These are phyloP conservation scores for Rutidosis leptorrhynchoides DNA, from an alignment of 129 eudicot species.

Conservation along the genomic window DNA sequence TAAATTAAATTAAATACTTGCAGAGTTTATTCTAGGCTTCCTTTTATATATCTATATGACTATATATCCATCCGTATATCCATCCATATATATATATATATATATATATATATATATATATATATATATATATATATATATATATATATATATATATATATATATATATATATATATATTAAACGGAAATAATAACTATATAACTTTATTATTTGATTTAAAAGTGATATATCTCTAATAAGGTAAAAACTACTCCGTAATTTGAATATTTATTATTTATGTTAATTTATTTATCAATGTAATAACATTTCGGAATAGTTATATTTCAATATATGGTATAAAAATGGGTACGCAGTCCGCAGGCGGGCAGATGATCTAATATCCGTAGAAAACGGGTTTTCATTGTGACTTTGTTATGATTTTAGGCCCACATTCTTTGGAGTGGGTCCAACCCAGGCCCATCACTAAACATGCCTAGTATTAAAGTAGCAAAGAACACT, in stretches of 20 bases:
- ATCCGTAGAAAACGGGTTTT: background rate
- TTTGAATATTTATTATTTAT: no score
- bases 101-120: no score
- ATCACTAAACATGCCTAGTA: slow-evolving; percentile 31
- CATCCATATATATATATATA: no score
- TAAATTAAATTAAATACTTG: background rate
- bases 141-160: no score
- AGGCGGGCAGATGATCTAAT: slow-evolving; percentile 10
- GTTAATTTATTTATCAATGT: no score
- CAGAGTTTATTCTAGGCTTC: background rate
- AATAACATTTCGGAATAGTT: background rate
- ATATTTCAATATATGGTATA: background rate
- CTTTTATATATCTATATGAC: no score
- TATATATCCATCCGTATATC: no score
- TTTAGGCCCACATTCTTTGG: slow-evolving; percentile 20
- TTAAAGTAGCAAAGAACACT: slow-evolving; percentile 32
- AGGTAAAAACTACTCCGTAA: background rate
- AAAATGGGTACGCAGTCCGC: slow-evolving; percentile 5
- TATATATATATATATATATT: no score
- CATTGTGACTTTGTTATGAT: background rate
- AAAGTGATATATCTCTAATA: no score
- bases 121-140: no score
- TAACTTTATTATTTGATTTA: no score
- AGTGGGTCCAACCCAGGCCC: slow-evolving; percentile 37
- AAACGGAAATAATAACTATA: no score